These are phyloP conservation scores for Hypoxylon sp. DNA, from an alignment of 2,329 filamentous ascomycete species.

Conservation along the genomic window DNA sequence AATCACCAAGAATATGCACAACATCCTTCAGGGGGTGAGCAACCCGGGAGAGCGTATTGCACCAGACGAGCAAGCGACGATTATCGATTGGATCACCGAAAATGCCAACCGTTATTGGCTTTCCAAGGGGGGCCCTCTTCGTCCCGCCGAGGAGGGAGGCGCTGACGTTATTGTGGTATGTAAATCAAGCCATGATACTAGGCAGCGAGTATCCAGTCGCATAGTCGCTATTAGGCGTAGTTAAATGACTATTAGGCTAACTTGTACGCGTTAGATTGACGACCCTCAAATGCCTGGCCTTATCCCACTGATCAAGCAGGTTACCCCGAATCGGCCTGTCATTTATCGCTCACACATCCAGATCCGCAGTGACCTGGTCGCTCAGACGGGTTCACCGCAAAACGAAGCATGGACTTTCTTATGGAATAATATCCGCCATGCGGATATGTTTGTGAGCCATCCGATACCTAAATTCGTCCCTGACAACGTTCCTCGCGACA, in stretches of 20 bases:
- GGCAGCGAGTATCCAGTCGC: neutral
- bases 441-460: slow-evolving; percentile 86
- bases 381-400: slow-evolving; percentile 73
- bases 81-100: slow-evolving; percentile 78
- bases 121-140: slow-evolving; percentile 74
- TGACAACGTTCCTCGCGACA: slow-evolving; percentile 71
- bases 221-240: neutral
- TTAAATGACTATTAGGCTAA: slow-evolving; percentile 11
- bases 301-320: slow-evolving; percentile 78
- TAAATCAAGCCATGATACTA: slow-evolving; percentile 20
- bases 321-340: slow-evolving; percentile 79
- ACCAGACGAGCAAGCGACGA: slow-evolving; percentile 69
- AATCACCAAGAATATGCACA: slow-evolving; percentile 89
- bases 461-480: slow-evolving; percentile 83
- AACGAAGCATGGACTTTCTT: slow-evolving; percentile 81
- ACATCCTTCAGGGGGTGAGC: slow-evolving; percentile 85
- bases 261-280: slow-evolving; percentile 67
- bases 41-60: slow-evolving; percentile 73
- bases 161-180: slow-evolving; percentile 78
- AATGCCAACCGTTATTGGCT: slow-evolving; percentile 84
- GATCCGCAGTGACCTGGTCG: slow-evolving; percentile 79
- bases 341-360: slow-evolving; percentile 88
- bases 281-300: slow-evolving; percentile 87
- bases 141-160: slow-evolving; percentile 73
- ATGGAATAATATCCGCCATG: slow-evolving; percentile 76